phyloP scores from a whole-genome alignment of 1,284 basidiomycete genomes.

The Vanrija sp. region DNA sequence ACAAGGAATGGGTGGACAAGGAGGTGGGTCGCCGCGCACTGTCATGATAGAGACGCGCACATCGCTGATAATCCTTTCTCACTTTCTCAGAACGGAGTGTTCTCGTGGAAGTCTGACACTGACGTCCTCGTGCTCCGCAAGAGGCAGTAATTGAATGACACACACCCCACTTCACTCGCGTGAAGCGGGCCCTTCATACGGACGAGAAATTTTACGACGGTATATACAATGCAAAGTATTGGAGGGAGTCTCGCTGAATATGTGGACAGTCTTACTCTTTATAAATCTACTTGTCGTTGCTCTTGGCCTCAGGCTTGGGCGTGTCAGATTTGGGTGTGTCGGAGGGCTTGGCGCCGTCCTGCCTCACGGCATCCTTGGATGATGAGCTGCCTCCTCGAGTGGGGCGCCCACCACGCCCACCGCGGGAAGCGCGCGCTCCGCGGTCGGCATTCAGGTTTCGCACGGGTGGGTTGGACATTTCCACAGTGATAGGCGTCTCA shows the following conservation, averaged over 20 bases:
- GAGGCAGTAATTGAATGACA: constrained; percentile 8
- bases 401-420: constrained; percentile 51
- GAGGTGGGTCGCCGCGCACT: constrained; percentile 22
- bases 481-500: constrained; percentile 49
- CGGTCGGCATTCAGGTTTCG: constrained; percentile 19
- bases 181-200: no score
- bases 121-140: constrained; percentile 34
- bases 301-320: constrained; percentile 6
- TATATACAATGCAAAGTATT: constrained; percentile 13
- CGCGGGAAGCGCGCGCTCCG: constrained; percentile 43
- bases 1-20: constrained; percentile 41
- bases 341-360: constrained; percentile 2
- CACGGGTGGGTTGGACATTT: constrained; percentile 45
- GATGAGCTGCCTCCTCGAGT: constrained; percentile 46
- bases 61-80: no score
- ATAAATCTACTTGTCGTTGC: constrained; percentile 6
- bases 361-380: constrained; percentile 11
- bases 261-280: background rate
- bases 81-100: constrained; percentile 29
- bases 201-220: constrained; percentile 5
- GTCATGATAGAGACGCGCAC: no score
- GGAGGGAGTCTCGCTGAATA: no score
- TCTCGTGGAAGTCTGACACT: constrained; percentile 35
- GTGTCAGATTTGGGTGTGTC: background rate
- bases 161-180: no score